Conservation (phyloP, 257 asterid species). For the Salvia rosmarinus region DNA sequence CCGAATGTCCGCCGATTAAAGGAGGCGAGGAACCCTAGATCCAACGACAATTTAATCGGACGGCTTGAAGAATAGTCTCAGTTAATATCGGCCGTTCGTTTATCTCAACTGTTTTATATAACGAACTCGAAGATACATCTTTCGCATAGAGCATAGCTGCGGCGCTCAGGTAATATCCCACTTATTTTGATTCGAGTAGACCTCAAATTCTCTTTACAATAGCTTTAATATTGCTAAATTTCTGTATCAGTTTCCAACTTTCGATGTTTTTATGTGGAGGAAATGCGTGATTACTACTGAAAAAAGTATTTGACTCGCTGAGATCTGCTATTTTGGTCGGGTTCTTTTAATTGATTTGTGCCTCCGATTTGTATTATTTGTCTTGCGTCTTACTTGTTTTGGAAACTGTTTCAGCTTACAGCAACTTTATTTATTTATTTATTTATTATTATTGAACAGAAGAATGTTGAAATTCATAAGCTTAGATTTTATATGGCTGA, state of each 20-base stretch:
- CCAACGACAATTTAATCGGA: constrained; percentile 1
- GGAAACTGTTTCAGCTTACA: background rate
- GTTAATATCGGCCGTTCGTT: constrained; percentile 32
- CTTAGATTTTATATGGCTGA: background rate
- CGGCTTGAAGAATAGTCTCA: background rate
- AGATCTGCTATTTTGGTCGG: constrained; percentile 3
- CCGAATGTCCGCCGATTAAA: constrained; percentile 12
- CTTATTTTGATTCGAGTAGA: background rate
- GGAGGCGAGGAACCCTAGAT: constrained; percentile 40
- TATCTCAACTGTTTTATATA: constrained; percentile 14
- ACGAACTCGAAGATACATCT: background rate
- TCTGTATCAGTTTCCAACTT: background rate
- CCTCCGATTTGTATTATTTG: background rate
- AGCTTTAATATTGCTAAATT: background rate
- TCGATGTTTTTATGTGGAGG: background rate
- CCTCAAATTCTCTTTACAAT: background rate
- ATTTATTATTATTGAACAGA: background rate
- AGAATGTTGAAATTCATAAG: background rate
- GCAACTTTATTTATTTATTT: too few species aligned
- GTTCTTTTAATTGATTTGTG: too few species aligned
- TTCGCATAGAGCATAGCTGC: background rate
- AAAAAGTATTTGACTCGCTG: background rate
- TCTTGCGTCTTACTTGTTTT: background rate
- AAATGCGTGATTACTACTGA: background rate
- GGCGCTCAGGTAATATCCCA: constrained; percentile 41